Conservation (phyloP, 768 basidiomycete species). For the Tricholoma saponaceum region DNA sequence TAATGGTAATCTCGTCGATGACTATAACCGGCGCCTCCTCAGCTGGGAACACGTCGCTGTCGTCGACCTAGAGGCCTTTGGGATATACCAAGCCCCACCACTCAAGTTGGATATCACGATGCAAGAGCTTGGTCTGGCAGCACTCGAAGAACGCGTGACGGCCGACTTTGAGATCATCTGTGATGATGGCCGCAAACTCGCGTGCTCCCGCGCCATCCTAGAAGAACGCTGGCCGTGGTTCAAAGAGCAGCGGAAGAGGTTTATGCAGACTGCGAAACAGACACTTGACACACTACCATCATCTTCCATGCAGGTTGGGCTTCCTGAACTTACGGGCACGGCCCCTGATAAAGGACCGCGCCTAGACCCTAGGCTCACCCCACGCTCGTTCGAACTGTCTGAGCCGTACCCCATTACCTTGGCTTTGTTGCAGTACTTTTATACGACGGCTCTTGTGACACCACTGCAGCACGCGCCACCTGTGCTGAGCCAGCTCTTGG, state of each 20-base stretch:
- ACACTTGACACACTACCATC: slow-evolving; percentile 57
- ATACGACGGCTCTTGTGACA: slow-evolving; percentile 81
- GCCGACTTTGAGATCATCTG: slow-evolving; percentile 92
- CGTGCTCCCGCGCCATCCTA: slow-evolving; percentile 79
- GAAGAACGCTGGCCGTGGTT: slow-evolving; percentile 98
- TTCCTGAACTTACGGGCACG: slow-evolving; percentile 58
- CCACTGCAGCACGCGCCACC: slow-evolving; percentile 89
- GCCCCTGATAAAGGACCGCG: slow-evolving; percentile 45
- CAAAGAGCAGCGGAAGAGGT: slow-evolving; percentile 59
- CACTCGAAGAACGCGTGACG: slow-evolving; percentile 75
- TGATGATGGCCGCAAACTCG: slow-evolving; percentile 82
- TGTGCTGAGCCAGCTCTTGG: slow-evolving; percentile 81
- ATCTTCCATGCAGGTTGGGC: slow-evolving; percentile 56
- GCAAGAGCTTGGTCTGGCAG: slow-evolving; percentile 82
- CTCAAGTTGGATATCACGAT: slow-evolving; percentile 62
- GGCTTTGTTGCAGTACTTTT: slow-evolving; percentile 92
- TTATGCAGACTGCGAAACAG: slow-evolving; percentile 52
- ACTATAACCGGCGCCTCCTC: slow-evolving; percentile 86
- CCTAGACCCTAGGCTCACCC: slow-evolving; percentile 76
- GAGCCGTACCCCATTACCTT: slow-evolving; percentile 88
- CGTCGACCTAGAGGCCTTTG: slow-evolving; percentile 90
- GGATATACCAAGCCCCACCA: slow-evolving; percentile 87
- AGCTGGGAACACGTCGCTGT: slow-evolving; percentile 92
- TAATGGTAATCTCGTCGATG: slow-evolving; percentile 82
- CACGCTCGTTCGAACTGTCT: slow-evolving; percentile 75